These are phyloP conservation scores for Raddia distichophylla DNA, from an alignment of 176 grass and related monocot species.

Conservation along the genomic window DNA sequence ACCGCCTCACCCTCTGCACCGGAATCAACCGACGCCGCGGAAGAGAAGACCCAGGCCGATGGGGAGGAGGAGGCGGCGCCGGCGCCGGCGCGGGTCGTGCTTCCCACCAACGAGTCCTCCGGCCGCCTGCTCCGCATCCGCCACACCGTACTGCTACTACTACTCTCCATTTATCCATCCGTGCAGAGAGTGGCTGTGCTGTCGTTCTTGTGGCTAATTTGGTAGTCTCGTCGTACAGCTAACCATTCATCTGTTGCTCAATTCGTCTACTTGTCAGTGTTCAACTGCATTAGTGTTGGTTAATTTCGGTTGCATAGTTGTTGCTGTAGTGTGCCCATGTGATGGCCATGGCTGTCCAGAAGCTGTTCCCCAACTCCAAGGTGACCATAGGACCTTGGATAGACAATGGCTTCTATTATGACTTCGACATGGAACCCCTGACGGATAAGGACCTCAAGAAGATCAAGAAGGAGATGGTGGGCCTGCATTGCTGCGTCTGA, in stretches of 20 bases:
- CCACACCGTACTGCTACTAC: constrained; percentile 61
- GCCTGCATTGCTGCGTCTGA: neutral
- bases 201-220: neutral
- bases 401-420: constrained; percentile 97
- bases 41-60: constrained; percentile 9
- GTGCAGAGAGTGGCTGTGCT: neutral
- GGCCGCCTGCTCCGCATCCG: constrained; percentile 75
- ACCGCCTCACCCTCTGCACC: constrained; percentile 41
- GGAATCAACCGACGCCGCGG: constrained; percentile 29
- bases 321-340: constrained; percentile 87
- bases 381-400: constrained; percentile 99
- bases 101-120: constrained; percentile 91
- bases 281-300: neutral
- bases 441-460: constrained; percentile 94
- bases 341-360: constrained; percentile 99
- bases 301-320: neutral
- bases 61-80: neutral
- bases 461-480: constrained; percentile 98
- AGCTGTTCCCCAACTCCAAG: constrained; percentile 86
- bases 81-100: constrained; percentile 54
- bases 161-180: neutral
- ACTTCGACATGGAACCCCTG: constrained; percentile 93
- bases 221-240: neutral
- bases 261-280: neutral
- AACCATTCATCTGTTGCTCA: neutral